Evolutionary conservation across 345 rosid species (phyloP).

Genomic region (Combretum micranthum): DNA sequence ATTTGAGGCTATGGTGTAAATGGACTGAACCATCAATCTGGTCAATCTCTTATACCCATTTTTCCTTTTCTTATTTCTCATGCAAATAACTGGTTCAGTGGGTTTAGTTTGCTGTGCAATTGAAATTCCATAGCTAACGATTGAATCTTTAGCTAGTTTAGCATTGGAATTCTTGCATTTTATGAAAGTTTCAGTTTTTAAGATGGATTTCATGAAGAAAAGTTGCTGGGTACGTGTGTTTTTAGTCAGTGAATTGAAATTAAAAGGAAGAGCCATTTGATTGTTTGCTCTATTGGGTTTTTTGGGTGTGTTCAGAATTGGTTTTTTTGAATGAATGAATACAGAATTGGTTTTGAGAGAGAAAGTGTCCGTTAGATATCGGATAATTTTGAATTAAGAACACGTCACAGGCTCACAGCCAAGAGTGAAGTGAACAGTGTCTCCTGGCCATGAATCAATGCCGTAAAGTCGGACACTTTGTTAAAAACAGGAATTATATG

Average conservation of each 20-base stretch:
- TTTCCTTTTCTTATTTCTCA: slow-evolving; percentile 28
- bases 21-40: slow-evolving; percentile 22
- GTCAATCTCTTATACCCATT: slow-evolving; percentile 20
- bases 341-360: not conserved
- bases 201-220: slow-evolving; percentile 12
- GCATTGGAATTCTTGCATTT: not conserved
- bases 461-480: too few species aligned
- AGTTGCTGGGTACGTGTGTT: slow-evolving; percentile 6
- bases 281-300: slow-evolving; percentile 1
- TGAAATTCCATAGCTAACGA: slow-evolving; percentile 4
- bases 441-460: too few species aligned
- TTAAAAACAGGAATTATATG: too few species aligned
- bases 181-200: not conserved
- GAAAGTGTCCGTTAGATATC: too few species aligned
- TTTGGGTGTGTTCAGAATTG: not conserved
- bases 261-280: slow-evolving; percentile 8
- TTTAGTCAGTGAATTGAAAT: not conserved
- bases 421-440: too few species aligned
- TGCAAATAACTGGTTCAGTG: slow-evolving; percentile 22
- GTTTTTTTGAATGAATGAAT: not conserved
- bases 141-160: slow-evolving; percentile 4
- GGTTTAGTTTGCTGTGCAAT: slow-evolving; percentile 14
- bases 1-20: slow-evolving; percentile 27
- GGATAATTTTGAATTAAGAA: too few species aligned
- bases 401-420: too few species aligned